Conservation (phyloP, 441 rosid genomes). For the Dalechampia spathulata region DNA sequence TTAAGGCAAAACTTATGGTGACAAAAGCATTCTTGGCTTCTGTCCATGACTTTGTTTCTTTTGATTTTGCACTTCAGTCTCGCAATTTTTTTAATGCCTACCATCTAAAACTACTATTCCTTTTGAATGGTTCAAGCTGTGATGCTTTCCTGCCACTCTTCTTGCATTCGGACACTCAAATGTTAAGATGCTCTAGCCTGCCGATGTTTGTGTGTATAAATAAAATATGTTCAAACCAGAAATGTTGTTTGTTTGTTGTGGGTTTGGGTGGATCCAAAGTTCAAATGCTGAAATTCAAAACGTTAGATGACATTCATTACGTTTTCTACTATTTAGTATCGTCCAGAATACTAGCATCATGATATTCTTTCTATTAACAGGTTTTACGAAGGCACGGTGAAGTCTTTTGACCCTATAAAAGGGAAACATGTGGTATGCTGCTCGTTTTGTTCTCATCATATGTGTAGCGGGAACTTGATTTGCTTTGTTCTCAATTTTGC, state of each 20-base stretch:
- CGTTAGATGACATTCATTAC: too few species aligned
- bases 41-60: background rate
- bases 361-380: constrained; percentile 35
- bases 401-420: constrained; percentile 85
- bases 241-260: background rate
- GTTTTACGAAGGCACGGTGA: constrained; percentile 92
- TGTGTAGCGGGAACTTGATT: constrained; percentile 5
- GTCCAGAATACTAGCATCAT: background rate
- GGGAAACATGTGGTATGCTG: constrained; percentile 84
- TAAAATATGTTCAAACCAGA: background rate
- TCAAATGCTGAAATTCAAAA: too few species aligned
- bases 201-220: background rate
- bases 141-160: background rate
- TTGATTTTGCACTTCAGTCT: too few species aligned
- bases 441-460: too few species aligned
- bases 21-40: background rate
- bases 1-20: background rate
- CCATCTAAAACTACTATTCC: too few species aligned
- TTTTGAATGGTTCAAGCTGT: background rate
- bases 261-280: background rate
- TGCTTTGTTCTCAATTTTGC: constrained; percentile 4
- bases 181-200: background rate
- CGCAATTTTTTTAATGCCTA: too few species aligned
- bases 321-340: too few species aligned
- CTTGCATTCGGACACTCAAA: background rate